These are phyloP conservation scores for Tolypocladium tropicale DNA, from an alignment of 2,329 filamentous ascomycete genomes.

Conservation along the genomic window DNA sequence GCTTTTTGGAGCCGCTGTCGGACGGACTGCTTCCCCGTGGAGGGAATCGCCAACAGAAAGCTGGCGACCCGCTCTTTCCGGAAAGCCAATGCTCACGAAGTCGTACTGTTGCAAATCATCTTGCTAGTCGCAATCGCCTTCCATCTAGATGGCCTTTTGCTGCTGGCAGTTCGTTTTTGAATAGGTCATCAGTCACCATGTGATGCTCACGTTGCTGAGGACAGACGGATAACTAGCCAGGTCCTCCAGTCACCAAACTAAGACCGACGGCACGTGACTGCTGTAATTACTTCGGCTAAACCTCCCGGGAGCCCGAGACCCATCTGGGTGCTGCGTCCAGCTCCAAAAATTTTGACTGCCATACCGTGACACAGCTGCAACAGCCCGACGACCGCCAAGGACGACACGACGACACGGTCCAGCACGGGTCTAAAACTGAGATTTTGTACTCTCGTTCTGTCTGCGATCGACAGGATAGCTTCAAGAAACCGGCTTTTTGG, in stretches of 20 bases:
- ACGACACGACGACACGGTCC: background rate
- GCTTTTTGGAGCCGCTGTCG: background rate
- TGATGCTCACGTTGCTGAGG: background rate
- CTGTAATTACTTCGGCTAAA: conserved; percentile 6
- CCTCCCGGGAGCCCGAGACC: background rate
- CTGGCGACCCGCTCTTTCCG: background rate
- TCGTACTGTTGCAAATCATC: background rate
- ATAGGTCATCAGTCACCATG: too few relatives aligned
- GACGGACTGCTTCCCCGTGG: background rate
- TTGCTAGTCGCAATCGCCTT: background rate
- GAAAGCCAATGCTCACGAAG: background rate
- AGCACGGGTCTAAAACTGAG: background rate
- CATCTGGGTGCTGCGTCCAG: background rate
- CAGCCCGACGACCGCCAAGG: background rate
- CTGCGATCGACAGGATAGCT: background rate
- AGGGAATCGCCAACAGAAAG: background rate
- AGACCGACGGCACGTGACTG: conserved; percentile 2
- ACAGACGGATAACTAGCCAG: too few relatives aligned
- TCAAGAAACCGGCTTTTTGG: background rate
- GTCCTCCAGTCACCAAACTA: background rate
- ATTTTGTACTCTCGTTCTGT: background rate
- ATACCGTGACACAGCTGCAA: background rate
- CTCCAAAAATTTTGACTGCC: conserved; percentile 3
- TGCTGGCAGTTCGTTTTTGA: background rate
- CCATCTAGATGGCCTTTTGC: background rate